phyloP scores from a whole-genome alignment of 768 basidiomycete genomes.

The Grammothele lineata region DNA sequence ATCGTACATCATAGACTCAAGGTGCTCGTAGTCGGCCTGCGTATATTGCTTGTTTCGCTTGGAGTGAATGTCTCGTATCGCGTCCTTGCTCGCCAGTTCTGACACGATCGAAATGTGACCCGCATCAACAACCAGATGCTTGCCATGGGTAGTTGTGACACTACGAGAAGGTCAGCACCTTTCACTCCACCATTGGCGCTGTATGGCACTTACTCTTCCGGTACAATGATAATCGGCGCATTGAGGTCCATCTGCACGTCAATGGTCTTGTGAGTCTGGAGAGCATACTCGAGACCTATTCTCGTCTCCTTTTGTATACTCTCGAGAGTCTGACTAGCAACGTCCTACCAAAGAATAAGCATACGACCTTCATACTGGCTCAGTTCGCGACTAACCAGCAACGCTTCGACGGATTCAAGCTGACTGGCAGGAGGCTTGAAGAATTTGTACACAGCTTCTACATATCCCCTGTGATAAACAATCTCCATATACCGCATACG shows the following conservation, averaged over 20 bases:
- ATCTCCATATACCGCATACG: constrained; percentile 96
- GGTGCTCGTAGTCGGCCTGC: constrained; percentile 78
- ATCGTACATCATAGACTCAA: constrained; percentile 96
- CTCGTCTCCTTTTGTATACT: constrained; percentile 91
- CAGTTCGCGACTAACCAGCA: constrained; percentile 53
- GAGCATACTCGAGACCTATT: constrained; percentile 88
- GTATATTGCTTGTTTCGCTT: constrained; percentile 83
- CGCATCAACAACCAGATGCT: constrained; percentile 89
- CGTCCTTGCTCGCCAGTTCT: constrained; percentile 80
- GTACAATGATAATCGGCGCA: constrained; percentile 94
- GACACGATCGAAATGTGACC: constrained; percentile 95
- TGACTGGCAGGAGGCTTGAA: constrained; percentile 94
- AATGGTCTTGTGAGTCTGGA: constrained; percentile 91
- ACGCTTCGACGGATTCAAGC: constrained; percentile 90
- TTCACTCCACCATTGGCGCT: no score
- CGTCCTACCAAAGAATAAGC: no score
- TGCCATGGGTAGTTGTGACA: constrained; percentile 71
- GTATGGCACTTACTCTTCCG: constrained; percentile 70
- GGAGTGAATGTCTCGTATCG: constrained; percentile 69
- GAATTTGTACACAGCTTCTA: constrained; percentile 89
- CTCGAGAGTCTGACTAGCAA: constrained; percentile 89
- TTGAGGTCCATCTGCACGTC: constrained; percentile 97
- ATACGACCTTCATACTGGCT: no score
- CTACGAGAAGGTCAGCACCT: constrained; percentile 37
- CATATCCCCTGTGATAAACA: constrained; percentile 90